These are phyloP conservation scores for Brachypodium distachyon DNA, from an alignment of 202 grass and related monocot species.

Conservation along the genomic window DNA sequence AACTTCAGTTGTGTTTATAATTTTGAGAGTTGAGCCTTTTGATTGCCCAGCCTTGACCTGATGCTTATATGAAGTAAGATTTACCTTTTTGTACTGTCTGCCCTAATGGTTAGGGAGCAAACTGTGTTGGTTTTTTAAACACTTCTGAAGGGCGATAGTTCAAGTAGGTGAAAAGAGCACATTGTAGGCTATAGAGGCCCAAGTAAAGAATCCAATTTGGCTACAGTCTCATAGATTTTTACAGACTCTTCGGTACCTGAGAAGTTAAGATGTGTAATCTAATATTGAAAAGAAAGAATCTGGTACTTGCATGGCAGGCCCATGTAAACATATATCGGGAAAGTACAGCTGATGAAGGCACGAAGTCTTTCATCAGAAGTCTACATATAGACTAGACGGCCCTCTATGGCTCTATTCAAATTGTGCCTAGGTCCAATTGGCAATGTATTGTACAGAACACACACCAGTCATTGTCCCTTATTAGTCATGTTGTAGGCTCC, in stretches of 20 bases:
- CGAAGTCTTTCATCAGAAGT: not conserved
- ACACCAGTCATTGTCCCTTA: not conserved
- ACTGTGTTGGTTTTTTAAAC: not conserved
- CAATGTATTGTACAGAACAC: conserved; percentile 4
- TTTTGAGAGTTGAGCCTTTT: not conserved
- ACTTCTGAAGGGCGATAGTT: not conserved
- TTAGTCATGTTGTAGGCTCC: not conserved
- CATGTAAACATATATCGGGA: not conserved
- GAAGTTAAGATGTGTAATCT: not conserved
- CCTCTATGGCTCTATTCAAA: not conserved
- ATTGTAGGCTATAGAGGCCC: not conserved
- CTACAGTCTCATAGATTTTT: not conserved
- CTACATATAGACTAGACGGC: not conserved
- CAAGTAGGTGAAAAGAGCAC: not conserved
- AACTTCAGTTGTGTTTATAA: not conserved
- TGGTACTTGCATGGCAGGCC: not conserved
- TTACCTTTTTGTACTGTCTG: not conserved
- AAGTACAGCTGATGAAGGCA: not conserved
- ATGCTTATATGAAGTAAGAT: not conserved
- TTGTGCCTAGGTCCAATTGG: not conserved
- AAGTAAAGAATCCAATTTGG: not conserved
- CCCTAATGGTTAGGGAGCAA: not conserved
- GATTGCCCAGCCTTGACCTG: not conserved
- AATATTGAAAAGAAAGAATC: not conserved
- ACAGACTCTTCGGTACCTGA: not conserved